Evolutionary conservation across 179 eudicot genomes (phyloP).

Genomic region (Beta corolliflora): DNA sequence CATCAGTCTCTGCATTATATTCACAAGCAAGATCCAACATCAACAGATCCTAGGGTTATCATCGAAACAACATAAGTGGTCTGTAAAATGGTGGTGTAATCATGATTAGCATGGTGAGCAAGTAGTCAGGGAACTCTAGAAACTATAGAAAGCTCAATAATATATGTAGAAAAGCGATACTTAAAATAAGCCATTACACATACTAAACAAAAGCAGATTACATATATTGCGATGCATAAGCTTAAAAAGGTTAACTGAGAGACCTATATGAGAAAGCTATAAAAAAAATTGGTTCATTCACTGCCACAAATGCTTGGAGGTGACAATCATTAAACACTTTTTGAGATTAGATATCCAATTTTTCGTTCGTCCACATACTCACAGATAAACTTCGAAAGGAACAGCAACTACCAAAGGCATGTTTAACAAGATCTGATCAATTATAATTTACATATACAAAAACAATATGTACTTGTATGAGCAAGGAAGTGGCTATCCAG

Average conservation of each 20-base stretch:
- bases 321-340: neutral
- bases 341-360: neutral
- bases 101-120: neutral
- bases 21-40: neutral
- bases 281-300: neutral
- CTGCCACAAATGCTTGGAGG: neutral
- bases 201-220: neutral
- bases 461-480: constrained; percentile 8
- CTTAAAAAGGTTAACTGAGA: neutral
- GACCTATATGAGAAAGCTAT: neutral
- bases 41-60: neutral
- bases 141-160: neutral
- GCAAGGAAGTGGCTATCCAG: constrained; percentile 42
- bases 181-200: neutral
- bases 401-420: neutral
- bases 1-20: too few species aligned
- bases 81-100: neutral
- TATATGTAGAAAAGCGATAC: too few species aligned
- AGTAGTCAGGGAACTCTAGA: neutral
- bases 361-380: neutral
- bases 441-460: neutral
- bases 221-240: neutral
- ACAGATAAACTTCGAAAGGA: neutral
- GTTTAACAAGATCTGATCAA: neutral
- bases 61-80: neutral